Percentiles rank a stretch among this genome's conserved stretches.
Conservation (phyloP, 225 moss, liverwort and hornwort species). For the Lunularia cruciata region DNA sequence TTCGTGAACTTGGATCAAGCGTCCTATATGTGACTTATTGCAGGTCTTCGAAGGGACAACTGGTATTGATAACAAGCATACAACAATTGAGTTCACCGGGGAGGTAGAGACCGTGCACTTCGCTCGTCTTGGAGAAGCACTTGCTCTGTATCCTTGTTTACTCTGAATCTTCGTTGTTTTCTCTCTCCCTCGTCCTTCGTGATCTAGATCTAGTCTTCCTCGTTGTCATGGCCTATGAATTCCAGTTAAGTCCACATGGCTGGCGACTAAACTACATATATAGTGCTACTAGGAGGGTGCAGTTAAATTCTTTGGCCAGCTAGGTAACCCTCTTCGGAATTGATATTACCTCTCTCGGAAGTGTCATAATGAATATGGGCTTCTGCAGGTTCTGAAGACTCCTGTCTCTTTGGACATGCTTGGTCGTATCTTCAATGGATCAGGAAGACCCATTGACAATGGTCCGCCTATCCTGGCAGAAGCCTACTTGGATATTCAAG, state of each 20-base stretch:
- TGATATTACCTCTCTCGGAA: neutral
- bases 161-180: neutral
- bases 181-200: neutral
- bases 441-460: conserved; percentile 94
- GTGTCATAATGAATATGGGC: too few relatives aligned
- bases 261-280: too few relatives aligned
- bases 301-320: too few relatives aligned
- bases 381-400: conserved; percentile 64
- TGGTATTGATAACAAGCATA: conserved; percentile 94
- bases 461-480: conserved; percentile 94
- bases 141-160: neutral
- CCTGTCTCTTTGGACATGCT: conserved; percentile 97
- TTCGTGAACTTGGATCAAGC: neutral
- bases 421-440: conserved; percentile 96
- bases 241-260: too few relatives aligned
- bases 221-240: too few relatives aligned
- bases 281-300: too few relatives aligned
- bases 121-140: neutral
- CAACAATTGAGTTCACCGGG: conserved; percentile 95
- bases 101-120: conserved; percentile 52
- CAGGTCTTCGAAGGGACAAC: conserved; percentile 87
- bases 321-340: too few relatives aligned
- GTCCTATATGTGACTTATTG: neutral
- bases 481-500: conserved; percentile 63
- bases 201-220: too few relatives aligned